Evolutionary conservation across 2,329 filamentous ascomycete species (phyloP).

Genomic region (Cordyceps cateniannulata): DNA sequence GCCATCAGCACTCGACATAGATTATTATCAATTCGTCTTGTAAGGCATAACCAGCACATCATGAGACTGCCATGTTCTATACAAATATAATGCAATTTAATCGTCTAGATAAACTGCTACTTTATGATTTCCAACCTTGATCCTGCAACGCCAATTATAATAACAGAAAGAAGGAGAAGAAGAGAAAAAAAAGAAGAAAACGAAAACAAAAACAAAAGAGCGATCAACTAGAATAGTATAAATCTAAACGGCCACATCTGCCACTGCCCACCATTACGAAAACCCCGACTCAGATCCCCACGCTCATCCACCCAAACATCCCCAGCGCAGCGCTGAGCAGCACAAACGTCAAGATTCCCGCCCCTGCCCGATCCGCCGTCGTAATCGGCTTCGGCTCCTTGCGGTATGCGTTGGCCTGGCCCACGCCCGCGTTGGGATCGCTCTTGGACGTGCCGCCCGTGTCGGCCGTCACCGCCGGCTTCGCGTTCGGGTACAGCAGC

Average conservation of each 20-base stretch:
- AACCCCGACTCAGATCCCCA: slow-evolving; percentile 24
- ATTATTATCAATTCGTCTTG: too few relatives aligned
- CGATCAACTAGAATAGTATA: not conserved
- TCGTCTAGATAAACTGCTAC: not conserved
- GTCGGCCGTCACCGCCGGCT: slow-evolving; percentile 36
- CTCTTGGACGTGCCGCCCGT: slow-evolving; percentile 47
- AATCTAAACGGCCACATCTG: not conserved
- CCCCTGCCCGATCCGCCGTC: slow-evolving; percentile 40
- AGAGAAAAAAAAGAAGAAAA: not conserved
- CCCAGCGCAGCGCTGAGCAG: slow-evolving; percentile 33
- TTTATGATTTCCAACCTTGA: slow-evolving; percentile 2
- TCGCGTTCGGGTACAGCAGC: slow-evolving; percentile 38
- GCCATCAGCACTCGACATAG: too few relatives aligned
- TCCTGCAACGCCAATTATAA: slow-evolving; percentile 3
- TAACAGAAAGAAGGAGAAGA: not conserved
- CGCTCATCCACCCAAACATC: slow-evolving; percentile 44
- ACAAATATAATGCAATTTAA: not conserved
- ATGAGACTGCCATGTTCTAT: not conserved
- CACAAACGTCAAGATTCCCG: slow-evolving; percentile 41
- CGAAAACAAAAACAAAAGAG: not conserved
- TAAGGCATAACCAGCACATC: not conserved
- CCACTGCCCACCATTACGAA: not conserved
- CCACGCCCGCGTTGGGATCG: slow-evolving; percentile 35
- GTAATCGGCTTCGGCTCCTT: slow-evolving; percentile 30
- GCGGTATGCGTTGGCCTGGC: slow-evolving; percentile 28